Conservation (phyloP, 805 yeast genomes). For the Saccharomycopsis amapae region DNA sequence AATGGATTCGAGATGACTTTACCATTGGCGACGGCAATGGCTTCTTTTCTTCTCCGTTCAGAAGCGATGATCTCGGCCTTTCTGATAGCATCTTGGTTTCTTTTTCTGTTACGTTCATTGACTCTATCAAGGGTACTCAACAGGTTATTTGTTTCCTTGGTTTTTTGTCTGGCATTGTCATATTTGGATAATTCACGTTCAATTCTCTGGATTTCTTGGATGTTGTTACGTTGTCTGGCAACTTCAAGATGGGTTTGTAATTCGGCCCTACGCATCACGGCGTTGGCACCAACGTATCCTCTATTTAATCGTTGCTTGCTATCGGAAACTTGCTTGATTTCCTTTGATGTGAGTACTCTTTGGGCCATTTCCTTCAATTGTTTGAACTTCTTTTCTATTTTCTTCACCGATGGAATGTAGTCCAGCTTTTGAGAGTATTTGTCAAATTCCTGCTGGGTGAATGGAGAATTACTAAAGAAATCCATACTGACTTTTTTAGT, state of each 20-base stretch:
- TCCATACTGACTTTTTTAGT: slow-evolving; percentile 71
- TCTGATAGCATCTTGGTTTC: slow-evolving; percentile 70
- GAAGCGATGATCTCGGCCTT: slow-evolving; percentile 67
- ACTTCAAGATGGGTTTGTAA: slow-evolving; percentile 68
- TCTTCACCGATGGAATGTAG: slow-evolving; percentile 55
- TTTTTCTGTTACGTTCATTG: slow-evolving; percentile 77
- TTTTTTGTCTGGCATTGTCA: slow-evolving; percentile 32
- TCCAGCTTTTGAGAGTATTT: slow-evolving; percentile 56
- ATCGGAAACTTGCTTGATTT: slow-evolving; percentile 72
- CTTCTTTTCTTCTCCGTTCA: slow-evolving; percentile 41
- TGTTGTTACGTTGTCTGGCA: slow-evolving; percentile 55
- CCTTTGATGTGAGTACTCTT: slow-evolving; percentile 60
- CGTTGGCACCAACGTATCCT: slow-evolving; percentile 55
- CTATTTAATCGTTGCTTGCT: slow-evolving; percentile 57
- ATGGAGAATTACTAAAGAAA: slow-evolving; percentile 70
- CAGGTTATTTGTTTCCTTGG: slow-evolving; percentile 28
- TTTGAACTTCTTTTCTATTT: slow-evolving; percentile 55
- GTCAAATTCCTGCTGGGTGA: slow-evolving; percentile 65
- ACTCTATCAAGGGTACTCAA: slow-evolving; percentile 55
- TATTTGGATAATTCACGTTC: slow-evolving; percentile 41
- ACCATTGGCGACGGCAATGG: slow-evolving; percentile 25
- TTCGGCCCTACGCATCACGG: slow-evolving; percentile 67
- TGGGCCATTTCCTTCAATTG: slow-evolving; percentile 58
- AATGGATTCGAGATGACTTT: slow-evolving; percentile 64
- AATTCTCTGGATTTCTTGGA: slow-evolving; percentile 37